Evolutionary conservation across 176 grass and related monocot species (phyloP), one percentile per base, ranked within the genome.

Genomic region (Bromus sterilis): DNA sequence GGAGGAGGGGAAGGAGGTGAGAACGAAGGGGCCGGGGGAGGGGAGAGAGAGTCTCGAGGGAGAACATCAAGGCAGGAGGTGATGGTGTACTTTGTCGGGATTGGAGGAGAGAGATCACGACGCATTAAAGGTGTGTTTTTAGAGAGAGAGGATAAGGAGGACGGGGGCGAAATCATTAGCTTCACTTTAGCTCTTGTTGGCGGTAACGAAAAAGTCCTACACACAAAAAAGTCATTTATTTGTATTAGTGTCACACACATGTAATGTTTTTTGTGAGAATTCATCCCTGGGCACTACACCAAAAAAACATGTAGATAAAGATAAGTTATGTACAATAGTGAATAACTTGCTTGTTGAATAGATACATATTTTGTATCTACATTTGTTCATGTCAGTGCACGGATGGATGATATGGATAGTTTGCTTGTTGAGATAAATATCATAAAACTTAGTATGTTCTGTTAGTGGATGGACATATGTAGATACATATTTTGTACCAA

Each of bases 11-110:
- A 8, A 43, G 13, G 71, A 74, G 67, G 87, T 86, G 84, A 83
- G 78, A 24, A 20, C 2, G 33, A n/a, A 23, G 21, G 42, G 8
- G 7, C 39, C 31, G 14, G 18, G 76, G 29, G 76, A 64, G 35
- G 33, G 12, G 44, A 35, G 66, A 64, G 14, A 3, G 26, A 36
- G 4, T n/a, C n/a, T n/a, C 11, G 28, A 30, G 6, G 26, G 40
- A 78, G 55, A 71, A 67, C 71, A 78, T 67, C 60, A 35, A 83
- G 88, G 32, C 62, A 80, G 86, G 53, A 88, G 84, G 79, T 40
- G 74, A 74, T 86, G 83, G 79, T 79, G 83, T 30, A 82, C 79
- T 90, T 79, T 83, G 83, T 94, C 86, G 89, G 76, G 86, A 82
- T 90, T 85, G 80, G 78, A 83, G 86, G 79, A 83, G 66, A 87